Evolutionary conservation across 2,329 filamentous ascomycete species (phyloP), one percentile per base, ranked within the genome.

Genomic region (Didymosphaeria variabile): DNA sequence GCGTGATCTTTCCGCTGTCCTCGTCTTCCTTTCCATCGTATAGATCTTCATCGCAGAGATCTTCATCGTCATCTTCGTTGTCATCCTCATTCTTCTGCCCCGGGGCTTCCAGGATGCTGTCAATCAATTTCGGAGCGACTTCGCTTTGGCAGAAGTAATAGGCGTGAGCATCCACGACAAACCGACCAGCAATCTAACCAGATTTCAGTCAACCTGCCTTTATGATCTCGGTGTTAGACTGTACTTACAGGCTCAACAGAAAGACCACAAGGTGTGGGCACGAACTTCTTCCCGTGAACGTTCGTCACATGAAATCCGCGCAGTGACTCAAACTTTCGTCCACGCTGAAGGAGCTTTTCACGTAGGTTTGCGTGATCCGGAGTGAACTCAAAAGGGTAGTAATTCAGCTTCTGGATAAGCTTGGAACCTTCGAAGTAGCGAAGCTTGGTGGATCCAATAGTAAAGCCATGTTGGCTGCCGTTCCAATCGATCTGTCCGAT

Each of bases 81-180:
- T 54, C 38, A 1, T 54, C 38, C 5, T 54, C 23, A 3, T 44
- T 32, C 38, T 29, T 36, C 38, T 53, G 21, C 12, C 42, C 8
- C 8, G 26, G 26, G 21, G 15, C 10, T 19, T 21, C 38, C 36
- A 31, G 6, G 15, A 54, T 54, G 23, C 38, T 54, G 21, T 54
- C 38, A 21, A 15, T 15, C 13, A 54, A 15, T 44, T 21, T 54
- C 6, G 51, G 38, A 44, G 51, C 51, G 17, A 47, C 42, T 19
- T 36, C 23, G 10, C 21, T 47, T 19, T 56, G 54, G 19, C 54
- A 49, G 42, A 56, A 46, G 17, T 56, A 56, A 17, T 36, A 56
- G 13, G 54, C 54, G 45, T 56, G 44, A 38, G 54, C 54, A 56
- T 56, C 54, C 1, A 56, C 44, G 12, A 56, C 38, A 13, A 47